Conservation (phyloP, 352 stramenopile genomes). For the Phytophthora multivora region DNA sequence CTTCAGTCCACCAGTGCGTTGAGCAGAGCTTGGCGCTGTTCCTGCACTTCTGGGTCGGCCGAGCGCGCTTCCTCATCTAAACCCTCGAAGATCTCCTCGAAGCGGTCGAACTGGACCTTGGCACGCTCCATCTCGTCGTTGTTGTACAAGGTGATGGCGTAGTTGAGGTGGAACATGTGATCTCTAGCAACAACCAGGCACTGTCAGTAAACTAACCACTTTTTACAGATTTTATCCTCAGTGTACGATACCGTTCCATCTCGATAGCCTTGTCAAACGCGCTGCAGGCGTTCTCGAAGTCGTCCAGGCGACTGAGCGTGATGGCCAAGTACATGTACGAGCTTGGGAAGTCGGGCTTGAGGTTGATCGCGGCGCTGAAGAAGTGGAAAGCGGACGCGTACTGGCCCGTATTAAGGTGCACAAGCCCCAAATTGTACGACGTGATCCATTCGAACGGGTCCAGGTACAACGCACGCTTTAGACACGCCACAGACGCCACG, state of each 20-base stretch:
- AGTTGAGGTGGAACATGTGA: conserved; percentile 90
- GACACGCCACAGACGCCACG: conserved; percentile 87
- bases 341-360: conserved; percentile 87
- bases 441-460: conserved; percentile 96
- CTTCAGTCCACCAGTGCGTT: conserved; percentile 66
- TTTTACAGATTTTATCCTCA: no score
- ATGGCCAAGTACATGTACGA: conserved; percentile 95
- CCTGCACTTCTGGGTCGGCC: conserved; percentile 68
- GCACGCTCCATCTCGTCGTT: conserved; percentile 89
- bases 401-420: conserved; percentile 92
- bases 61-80: conserved; percentile 73
- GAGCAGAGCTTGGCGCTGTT: conserved; percentile 76
- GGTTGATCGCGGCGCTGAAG: conserved; percentile 89
- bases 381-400: conserved; percentile 95
- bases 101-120: conserved; percentile 84
- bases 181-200: conserved; percentile 44
- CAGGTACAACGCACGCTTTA: conserved; percentile 92
- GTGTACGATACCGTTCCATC: conserved; percentile 65
- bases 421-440: conserved; percentile 93
- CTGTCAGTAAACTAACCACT: not conserved
- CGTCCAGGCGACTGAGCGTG: conserved; percentile 87
- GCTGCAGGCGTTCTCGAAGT: conserved; percentile 92
- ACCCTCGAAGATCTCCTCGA: conserved; percentile 80
- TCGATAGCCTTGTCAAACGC: conserved; percentile 93
- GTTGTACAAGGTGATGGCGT: conserved; percentile 89